These are phyloP conservation scores for Suillus ampliporus DNA, from an alignment of 768 basidiomycete genomes.

Conservation along the genomic window DNA sequence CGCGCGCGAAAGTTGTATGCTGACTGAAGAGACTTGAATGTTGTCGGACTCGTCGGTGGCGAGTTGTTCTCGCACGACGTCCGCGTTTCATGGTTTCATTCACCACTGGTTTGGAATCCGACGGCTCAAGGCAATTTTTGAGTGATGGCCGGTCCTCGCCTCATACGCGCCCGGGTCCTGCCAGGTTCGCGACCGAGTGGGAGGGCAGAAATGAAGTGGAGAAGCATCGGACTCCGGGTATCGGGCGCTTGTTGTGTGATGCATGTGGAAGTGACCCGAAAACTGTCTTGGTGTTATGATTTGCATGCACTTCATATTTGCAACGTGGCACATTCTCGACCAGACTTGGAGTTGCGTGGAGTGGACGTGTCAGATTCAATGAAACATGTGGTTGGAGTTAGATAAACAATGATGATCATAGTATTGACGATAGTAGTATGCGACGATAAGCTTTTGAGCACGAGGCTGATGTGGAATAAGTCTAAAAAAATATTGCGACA, in stretches of 20 bases:
- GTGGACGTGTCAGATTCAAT: not conserved
- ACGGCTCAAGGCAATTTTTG: not conserved
- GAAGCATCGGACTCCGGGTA: not conserved
- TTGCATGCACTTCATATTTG: not conserved
- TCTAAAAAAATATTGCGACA: conserved; percentile 41
- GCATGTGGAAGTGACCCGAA: not conserved
- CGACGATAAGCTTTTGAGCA: conserved; percentile 15
- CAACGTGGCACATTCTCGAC: not conserved
- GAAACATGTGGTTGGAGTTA: conserved; percentile 7
- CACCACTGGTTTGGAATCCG: not conserved
- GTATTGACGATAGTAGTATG: conserved; percentile 4
- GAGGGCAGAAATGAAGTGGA: not conserved
- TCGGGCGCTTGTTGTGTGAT: not conserved
- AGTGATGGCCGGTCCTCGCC: conserved; percentile 1
- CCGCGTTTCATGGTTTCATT: not conserved
- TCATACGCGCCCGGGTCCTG: not conserved
- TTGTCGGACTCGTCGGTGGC: no score
- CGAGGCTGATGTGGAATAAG: conserved; percentile 32
- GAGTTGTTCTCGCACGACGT: not conserved
- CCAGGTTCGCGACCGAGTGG: not conserved
- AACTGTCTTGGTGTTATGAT: not conserved
- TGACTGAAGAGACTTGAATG: no score
- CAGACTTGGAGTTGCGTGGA: not conserved
- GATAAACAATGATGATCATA: conserved; percentile 7
- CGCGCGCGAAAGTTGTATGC: no score